Evolutionary conservation across 2,329 filamentous ascomycete species (phyloP), one percentile per base, ranked within the genome.

Genomic region (Talaromyces sp.): DNA sequence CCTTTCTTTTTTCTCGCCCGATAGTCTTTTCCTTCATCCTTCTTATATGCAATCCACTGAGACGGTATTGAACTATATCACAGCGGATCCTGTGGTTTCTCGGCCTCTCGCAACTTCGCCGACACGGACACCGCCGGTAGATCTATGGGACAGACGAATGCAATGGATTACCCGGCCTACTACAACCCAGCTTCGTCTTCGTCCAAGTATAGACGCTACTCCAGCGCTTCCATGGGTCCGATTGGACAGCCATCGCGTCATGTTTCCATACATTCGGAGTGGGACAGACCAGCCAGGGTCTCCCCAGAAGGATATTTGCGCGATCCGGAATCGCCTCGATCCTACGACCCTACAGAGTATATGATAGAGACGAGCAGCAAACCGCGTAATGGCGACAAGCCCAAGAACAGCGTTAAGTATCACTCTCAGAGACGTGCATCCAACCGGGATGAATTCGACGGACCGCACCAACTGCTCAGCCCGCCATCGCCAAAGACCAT

Each of bases 391-490:
- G 63, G 67, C 21, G 74, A 75, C 56, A 70, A 67, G 17, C 19
- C 10, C 50, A 59, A 59, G n/a, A 60, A 72, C 66, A 64, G 66
- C 64, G 61, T 69, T 35, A 74, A 73, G 63, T 74, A 75, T 61
- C 68, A 73, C 61, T 74, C 76, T 46, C 87, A 90, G 70, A 83
- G 89, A 67, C 84, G 88, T 31, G 86, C 89, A 27, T 90, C 88
- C 48, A 92, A 92, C 77, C 84, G 91, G 62, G 91, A 95, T 79
- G 91, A 94, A 75, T 95, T 95, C 75, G 91, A 94, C 75, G 91
- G 91, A 2, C 90, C 91, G 9, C 89, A 92, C 67, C 91, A 95
- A 73, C 88, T 92, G 66, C 80, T 95, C 65, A 86, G 90, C 64
- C 84, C 86, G 52, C 90, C 90, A 43, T 81, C 87, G 24, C 82